A percentile compares a stretch with the other conserved stretches of the same genome.
These are phyloP conservation scores for Fraxinus angustifolia DNA, from an alignment of 305 asterid species.

Conservation along the genomic window DNA sequence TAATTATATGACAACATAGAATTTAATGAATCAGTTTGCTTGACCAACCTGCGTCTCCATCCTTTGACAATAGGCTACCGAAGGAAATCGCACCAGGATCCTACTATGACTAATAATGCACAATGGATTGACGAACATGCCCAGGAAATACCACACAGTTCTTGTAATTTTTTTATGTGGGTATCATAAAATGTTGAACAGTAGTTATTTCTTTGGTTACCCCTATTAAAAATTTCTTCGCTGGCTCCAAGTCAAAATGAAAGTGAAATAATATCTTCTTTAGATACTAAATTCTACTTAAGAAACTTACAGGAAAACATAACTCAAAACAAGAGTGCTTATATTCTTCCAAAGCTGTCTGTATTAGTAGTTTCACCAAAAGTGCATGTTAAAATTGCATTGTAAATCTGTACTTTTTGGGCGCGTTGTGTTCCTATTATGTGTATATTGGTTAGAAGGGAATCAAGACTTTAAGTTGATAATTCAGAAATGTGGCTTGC, in stretches of 20 bases:
- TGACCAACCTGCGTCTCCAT: neutral
- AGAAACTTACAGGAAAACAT: neutral
- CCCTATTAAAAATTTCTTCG: neutral
- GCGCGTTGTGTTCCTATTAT: neutral
- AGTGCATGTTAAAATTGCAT: neutral
- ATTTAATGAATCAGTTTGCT: neutral
- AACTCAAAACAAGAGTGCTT: neutral
- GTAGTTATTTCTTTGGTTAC: constrained; percentile 4
- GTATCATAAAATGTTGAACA: neutral
- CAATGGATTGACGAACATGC: neutral
- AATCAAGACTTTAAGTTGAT: constrained; percentile 14
- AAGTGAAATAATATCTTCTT: neutral
- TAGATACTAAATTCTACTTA: neutral
- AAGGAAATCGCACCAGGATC: neutral
- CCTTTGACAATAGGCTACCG: neutral
- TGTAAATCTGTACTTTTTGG: neutral
- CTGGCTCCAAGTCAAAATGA: constrained; percentile 2
- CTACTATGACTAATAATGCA: neutral
- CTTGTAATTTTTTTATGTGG: constrained; percentile 1
- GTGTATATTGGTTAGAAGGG: neutral
- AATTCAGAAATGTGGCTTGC: neutral
- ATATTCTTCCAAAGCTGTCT: neutral
- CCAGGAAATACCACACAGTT: neutral
- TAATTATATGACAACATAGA: neutral
- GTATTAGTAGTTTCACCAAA: neutral